Percentiles rank a stretch among this genome's conserved stretches.
These are phyloP conservation scores for Coemansia sp. DNA, from an alignment of 192 early-diverging fungal species.

Conservation along the genomic window DNA sequence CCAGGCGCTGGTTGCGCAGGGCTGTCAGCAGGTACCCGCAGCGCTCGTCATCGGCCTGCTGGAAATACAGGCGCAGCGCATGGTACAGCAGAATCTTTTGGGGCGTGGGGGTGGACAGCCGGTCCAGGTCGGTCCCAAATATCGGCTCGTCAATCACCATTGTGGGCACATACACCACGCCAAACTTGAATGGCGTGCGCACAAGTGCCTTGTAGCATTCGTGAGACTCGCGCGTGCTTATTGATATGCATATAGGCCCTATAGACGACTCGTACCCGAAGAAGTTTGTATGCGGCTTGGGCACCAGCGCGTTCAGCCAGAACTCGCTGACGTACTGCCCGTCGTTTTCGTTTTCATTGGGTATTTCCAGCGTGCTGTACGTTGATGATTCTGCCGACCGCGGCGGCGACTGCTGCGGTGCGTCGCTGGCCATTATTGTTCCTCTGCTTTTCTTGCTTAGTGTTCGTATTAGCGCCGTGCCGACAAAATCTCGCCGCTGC, in stretches of 20 bases:
- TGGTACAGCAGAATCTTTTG: conserved; percentile 53
- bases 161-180: conserved; percentile 47
- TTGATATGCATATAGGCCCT: conserved; percentile 52
- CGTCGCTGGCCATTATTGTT: conserved; percentile 9
- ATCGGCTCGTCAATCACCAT: conserved; percentile 47
- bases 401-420: conserved; percentile 11
- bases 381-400: conserved; percentile 18
- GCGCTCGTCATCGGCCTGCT: conserved; percentile 51
- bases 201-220: conserved; percentile 54
- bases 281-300: conserved; percentile 55
- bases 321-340: conserved; percentile 50
- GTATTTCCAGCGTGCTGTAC: conserved; percentile 30
- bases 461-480: conserved; percentile 45
- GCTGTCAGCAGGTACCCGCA: conserved; percentile 41
- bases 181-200: conserved; percentile 50
- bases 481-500: conserved; percentile 30
- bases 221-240: conserved; percentile 51
- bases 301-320: conserved; percentile 54
- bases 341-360: conserved; percentile 54
- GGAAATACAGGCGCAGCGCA: conserved; percentile 49
- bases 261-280: conserved; percentile 51
- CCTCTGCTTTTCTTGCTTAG: conserved; percentile 14
- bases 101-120: conserved; percentile 43
- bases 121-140: conserved; percentile 50
- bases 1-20: conserved; percentile 37